phyloP scores from a whole-genome alignment of 441 rosid species.

The Euphorbia corollata region DNA sequence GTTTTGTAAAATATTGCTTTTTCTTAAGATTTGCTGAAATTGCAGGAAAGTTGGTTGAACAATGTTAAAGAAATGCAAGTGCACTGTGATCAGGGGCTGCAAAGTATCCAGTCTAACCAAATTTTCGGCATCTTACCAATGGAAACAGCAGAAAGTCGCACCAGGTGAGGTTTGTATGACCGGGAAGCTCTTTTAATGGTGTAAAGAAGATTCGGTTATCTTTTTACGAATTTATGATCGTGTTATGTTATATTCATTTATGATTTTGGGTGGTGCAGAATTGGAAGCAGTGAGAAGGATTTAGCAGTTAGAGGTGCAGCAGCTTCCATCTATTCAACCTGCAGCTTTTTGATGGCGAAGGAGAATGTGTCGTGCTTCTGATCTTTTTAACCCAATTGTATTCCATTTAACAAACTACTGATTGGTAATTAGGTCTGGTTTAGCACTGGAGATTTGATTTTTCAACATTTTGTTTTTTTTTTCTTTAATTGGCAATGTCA shows the following conservation, averaged over 20 bases:
- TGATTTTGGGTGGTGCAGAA: slow-evolving; percentile 33
- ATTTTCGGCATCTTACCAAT: slow-evolving; percentile 36
- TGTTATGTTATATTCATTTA: neutral
- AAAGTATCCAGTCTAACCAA: slow-evolving; percentile 35
- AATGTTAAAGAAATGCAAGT: slow-evolving; percentile 75
- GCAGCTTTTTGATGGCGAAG: slow-evolving; percentile 56
- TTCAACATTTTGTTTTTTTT: neutral
- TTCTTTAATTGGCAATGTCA: neutral
- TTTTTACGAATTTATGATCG: neutral
- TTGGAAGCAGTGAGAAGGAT: slow-evolving; percentile 41
- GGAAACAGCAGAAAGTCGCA: slow-evolving; percentile 29
- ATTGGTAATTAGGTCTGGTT: slow-evolving; percentile 8
- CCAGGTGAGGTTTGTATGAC: slow-evolving; percentile 45
- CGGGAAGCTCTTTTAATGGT: too few species aligned
- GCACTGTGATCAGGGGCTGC: slow-evolving; percentile 69
- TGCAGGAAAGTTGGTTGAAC: slow-evolving; percentile 60
- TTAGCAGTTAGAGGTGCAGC: slow-evolving; percentile 85
- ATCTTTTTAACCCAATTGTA: slow-evolving; percentile 16
- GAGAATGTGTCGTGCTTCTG: slow-evolving; percentile 59
- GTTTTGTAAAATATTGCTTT: too few species aligned
- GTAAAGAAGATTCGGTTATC: too few species aligned
- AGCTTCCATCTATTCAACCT: slow-evolving; percentile 88
- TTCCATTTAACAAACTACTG: slow-evolving; percentile 7
- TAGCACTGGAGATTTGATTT: slow-evolving; percentile 8
- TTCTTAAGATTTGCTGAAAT: neutral